Percentiles rank a stretch among this genome's conserved stretches.
phyloP scores from a whole-genome alignment of 139 green algal genomes.

The Zygnema cylindricum region DNA sequence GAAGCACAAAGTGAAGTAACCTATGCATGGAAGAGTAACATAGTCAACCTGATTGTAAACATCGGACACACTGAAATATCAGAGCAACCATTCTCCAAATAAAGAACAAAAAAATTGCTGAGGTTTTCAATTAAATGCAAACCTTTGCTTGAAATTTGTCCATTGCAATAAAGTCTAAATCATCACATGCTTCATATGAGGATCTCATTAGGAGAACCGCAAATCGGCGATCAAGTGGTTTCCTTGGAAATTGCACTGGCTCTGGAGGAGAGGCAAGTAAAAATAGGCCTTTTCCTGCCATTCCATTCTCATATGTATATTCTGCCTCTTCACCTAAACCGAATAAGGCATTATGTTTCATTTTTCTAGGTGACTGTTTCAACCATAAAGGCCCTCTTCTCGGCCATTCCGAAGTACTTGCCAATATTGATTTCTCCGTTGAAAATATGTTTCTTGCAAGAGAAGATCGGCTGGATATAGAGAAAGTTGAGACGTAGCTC shows the following conservation, averaged over 20 bases:
- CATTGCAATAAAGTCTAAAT: constrained; percentile 84
- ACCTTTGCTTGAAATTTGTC: constrained; percentile 62
- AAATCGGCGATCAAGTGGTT: constrained; percentile 72
- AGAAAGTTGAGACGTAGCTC: no score
- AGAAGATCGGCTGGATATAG: no score
- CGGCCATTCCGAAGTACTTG: no score
- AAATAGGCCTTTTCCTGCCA: neutral
- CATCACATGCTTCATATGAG: constrained; percentile 82
- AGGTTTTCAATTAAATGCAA: constrained; percentile 40
- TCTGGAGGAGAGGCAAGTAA: constrained; percentile 22
- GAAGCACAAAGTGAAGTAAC: no score
- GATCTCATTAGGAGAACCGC: constrained; percentile 84
- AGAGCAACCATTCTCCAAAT: no score
- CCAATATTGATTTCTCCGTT: no score
- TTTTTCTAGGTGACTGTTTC: neutral
- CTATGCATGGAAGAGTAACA: no score
- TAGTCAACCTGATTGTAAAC: no score
- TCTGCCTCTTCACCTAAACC: neutral
- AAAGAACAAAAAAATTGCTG: no score
- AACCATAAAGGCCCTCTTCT: no score
- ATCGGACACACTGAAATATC: no score
- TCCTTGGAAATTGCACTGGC: constrained; percentile 56
- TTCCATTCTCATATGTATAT: neutral
- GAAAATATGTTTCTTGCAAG: no score
- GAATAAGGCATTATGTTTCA: neutral